phyloP scores from a whole-genome alignment of 257 asterid genomes.

The Petunia secreta region DNA sequence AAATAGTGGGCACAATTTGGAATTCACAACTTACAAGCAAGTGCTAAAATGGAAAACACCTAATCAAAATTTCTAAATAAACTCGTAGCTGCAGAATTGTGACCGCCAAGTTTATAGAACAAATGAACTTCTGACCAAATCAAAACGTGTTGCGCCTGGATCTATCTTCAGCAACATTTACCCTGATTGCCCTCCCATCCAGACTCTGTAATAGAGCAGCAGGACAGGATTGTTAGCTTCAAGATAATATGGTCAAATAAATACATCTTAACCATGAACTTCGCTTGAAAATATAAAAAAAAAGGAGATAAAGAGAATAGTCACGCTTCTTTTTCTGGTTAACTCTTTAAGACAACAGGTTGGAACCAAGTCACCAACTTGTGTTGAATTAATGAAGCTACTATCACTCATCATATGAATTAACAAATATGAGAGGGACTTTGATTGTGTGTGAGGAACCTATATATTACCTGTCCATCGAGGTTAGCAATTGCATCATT shows the following conservation, averaged over 20 bases:
- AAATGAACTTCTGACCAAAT: background rate
- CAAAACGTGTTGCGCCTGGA: slow-evolving; percentile 3
- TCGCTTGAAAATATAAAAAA: background rate
- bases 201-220: background rate
- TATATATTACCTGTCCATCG: slow-evolving; percentile 73
- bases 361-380: too few species aligned
- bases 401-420: too few species aligned
- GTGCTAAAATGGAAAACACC: background rate
- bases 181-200: too few species aligned
- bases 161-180: too few species aligned
- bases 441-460: background rate
- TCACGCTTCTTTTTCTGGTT: background rate
- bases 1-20: too few species aligned
- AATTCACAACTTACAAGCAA: too few species aligned
- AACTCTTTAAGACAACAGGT: background rate
- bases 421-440: background rate
- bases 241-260: background rate
- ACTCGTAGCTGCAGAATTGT: background rate
- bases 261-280: background rate
- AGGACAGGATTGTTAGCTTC: background rate
- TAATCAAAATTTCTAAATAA: background rate
- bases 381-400: too few species aligned
- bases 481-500: slow-evolving; percentile 84
- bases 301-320: background rate
- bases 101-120: background rate